A percentile compares a stretch with the other conserved stretches of the same genome.
phyloP scores from a whole-genome alignment of 2,329 filamentous ascomycete species.

The Phaeosphaeriaceae sp. region DNA sequence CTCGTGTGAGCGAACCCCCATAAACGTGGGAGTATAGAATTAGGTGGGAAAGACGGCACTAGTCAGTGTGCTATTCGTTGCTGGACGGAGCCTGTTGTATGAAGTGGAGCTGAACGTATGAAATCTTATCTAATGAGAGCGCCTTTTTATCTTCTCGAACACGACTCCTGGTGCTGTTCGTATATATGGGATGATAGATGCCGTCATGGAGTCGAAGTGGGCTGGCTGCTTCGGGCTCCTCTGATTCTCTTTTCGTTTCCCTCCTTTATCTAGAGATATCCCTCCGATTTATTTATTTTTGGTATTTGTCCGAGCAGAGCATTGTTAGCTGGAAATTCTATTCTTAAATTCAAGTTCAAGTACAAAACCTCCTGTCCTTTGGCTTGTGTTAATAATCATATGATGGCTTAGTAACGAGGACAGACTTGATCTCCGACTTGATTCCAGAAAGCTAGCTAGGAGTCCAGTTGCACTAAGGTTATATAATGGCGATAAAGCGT shows the following conservation, averaged over 20 bases:
- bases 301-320: constrained; percentile 7
- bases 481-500: not conserved
- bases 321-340: constrained; percentile 13
- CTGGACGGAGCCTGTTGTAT: not conserved
- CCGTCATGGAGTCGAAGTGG: not conserved
- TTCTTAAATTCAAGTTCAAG: not conserved
- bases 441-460: not conserved
- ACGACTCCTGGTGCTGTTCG: not conserved
- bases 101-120: not conserved
- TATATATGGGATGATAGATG: not conserved
- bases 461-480: constrained; percentile 3
- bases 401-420: too few species aligned
- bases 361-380: not conserved
- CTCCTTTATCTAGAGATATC: constrained; percentile 16
- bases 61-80: not conserved
- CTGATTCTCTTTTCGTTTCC: constrained; percentile 1
- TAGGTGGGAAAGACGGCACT: not conserved
- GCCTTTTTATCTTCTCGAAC: not conserved
- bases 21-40: constrained; percentile 31
- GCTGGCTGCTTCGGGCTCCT: not conserved
- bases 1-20: constrained; percentile 56
- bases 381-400: too few species aligned
- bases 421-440: not conserved
- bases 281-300: not conserved
- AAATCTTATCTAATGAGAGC: not conserved